Conservation (phyloP, 441 rosid species). For the Adansonia grandidieri region DNA sequence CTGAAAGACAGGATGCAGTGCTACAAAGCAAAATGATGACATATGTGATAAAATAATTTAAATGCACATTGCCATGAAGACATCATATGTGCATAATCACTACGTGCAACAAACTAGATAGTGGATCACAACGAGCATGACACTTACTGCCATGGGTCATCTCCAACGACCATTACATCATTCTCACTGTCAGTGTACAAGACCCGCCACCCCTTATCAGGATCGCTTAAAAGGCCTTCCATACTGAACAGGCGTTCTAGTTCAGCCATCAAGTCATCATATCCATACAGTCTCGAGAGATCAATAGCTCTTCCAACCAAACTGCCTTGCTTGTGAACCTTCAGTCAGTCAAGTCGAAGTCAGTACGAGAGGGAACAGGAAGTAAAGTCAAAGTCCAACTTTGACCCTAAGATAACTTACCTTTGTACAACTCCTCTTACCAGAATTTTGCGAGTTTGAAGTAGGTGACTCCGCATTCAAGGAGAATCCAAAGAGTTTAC, state of each 20-base stretch:
- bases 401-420: conserved; percentile 46
- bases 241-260: conserved; percentile 74
- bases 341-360: conserved; percentile 29
- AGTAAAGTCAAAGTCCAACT: conserved; percentile 20
- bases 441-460: conserved; percentile 60
- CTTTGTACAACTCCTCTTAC: conserved; percentile 95
- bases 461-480: conserved; percentile 61
- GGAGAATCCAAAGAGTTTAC: conserved; percentile 86
- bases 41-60: background rate
- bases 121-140: conserved; percentile 18
- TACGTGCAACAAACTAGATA: conserved; percentile 11
- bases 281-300: conserved; percentile 69
- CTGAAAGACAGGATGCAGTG: background rate
- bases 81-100: background rate
- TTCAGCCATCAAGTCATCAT: conserved; percentile 64
- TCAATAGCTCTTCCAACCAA: conserved; percentile 94
- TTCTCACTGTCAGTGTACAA: conserved; percentile 90
- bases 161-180: conserved; percentile 93
- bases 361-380: conserved; percentile 22
- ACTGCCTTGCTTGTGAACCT: conserved; percentile 98
- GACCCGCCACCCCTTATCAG: conserved; percentile 82
- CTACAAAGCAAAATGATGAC: background rate
- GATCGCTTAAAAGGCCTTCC: conserved; percentile 82
- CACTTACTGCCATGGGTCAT: conserved; percentile 96
- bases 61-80: background rate